Base-by-base conservation (phyloP, 306 rosid genomes). In the Vigna unguiculata region DNA sequence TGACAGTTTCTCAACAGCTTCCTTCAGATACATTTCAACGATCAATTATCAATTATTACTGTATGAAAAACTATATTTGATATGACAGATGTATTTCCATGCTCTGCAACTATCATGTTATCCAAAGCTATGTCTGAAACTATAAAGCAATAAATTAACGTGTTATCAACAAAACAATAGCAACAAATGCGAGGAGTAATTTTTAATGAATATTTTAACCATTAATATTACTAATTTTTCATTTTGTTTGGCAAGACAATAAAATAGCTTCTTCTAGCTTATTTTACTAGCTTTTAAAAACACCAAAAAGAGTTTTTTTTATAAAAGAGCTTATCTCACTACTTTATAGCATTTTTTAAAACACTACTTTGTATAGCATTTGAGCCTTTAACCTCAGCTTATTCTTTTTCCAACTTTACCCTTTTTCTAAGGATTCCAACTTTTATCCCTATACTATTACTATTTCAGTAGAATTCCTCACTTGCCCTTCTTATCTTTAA, bases 1-100 rank as follows among this genome's bases (percentile, higher is more conserved):
- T 60, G 98, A 73, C 57, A 93, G 93, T 82, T 85, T 86, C 81
- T 90, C 98, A 74, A 74, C 91, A 0, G 94, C 94, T 90, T 90
- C 98, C 98, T 93, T 79, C 51, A 82, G 83, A 82, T 9, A 71
- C 32, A 72, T 62, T 80, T 59, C 65, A 78, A 58, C 64, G 54
- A 57, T 75, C 69, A 81, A 49, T 68, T 32, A 49, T 79, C 45
- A 60, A 53, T 60, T 74, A 72, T 24, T 20, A 69, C 2, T 68
- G 59, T 34, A 54, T 46, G 30, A 24, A 67, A 78, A 62, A 52
- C 24, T n/a, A 48, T 52, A 61, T 74, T 45, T 58, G 22, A 54
- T 21, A 0, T 19, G 78, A 40, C 61, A 69, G 9, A 61, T 64
- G 8, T 22, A 69, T 52, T 69, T 64, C 21, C 24, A 45, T 67